phyloP scores from a whole-genome alignment of 306 rosid genomes.

The Casuarina cunninghamiana region DNA sequence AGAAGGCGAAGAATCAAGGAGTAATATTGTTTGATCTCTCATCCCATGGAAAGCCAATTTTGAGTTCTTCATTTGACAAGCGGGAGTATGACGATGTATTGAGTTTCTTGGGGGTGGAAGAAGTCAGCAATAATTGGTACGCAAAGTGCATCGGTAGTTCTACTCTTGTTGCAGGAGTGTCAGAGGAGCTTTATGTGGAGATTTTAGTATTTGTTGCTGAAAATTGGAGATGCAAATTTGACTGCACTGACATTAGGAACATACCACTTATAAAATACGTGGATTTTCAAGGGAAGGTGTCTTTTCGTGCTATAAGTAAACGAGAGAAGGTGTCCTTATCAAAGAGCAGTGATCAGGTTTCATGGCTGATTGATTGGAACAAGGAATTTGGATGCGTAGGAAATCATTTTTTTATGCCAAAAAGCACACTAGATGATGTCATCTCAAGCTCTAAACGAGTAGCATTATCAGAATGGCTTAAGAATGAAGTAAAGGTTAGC shows the following conservation, averaged over 20 bases:
- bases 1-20: too few relatives aligned
- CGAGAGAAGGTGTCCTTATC: slow-evolving; percentile 35
- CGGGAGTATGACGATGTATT: slow-evolving; percentile 40
- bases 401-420: slow-evolving; percentile 49
- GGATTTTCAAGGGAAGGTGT: slow-evolving; percentile 32
- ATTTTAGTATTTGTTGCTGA: slow-evolving; percentile 44
- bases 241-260: slow-evolving; percentile 26
- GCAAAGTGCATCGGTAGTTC: slow-evolving; percentile 64
- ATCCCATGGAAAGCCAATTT: slow-evolving; percentile 43
- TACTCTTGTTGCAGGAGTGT: slow-evolving; percentile 48
- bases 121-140: slow-evolving; percentile 56
- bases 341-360: slow-evolving; percentile 10
- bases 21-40: too few relatives aligned
- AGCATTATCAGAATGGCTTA: slow-evolving; percentile 51
- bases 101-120: slow-evolving; percentile 49
- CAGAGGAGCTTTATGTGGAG: slow-evolving; percentile 48
- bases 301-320: slow-evolving; percentile 36
- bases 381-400: slow-evolving; percentile 32
- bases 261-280: slow-evolving; percentile 54
- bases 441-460: neutral
- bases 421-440: slow-evolving; percentile 48
- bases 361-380: slow-evolving; percentile 66
- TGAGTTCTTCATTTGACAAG: slow-evolving; percentile 55
- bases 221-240: slow-evolving; percentile 38
- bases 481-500: slow-evolving; percentile 14